Base-by-base conservation (phyloP, 768 basidiomycete genomes). In the Auricularia sp. region DNA sequence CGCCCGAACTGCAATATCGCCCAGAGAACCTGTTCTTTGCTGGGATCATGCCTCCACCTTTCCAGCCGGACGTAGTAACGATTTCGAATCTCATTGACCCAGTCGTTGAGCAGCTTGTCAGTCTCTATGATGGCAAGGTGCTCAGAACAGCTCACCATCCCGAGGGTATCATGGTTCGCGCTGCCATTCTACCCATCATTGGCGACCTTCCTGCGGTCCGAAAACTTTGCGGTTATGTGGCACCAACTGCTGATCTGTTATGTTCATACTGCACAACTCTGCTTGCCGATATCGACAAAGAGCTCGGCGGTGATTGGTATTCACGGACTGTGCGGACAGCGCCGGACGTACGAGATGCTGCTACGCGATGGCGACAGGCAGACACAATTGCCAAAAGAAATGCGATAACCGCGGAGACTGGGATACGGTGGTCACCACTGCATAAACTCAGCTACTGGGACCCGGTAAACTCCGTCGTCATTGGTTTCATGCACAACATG, bases 21-120 rank as follows among this genome's bases (percentile, higher is more conserved):
- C 59, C 67, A 0, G 75, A 79, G 66, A 80, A 81, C 64, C 73
- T 81, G 69, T 80, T 72, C 65, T 69, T 81, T 0, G 77, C 72
- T 1, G 78, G 74, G 0, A 67, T 81, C 63, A 76, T 80, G 33
- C 77, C 78, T 3, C 78, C 80, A 0, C 80, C 79, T 0, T 66
- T 71, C 0, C 72, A 77, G 58, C 78, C 80, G 1, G 69, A 68
- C 1, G 62, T 73, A 0, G 54, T 71, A 0, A 66, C 75, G 35
- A 68, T 79, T 6, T 79, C 81, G 44, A 76, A 79, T 53, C 68
- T 77, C 33, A 67, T 82, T 1, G 16, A 36, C 0, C 77, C 74
- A 1, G 71, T 81, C 14, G 71, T 81, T 3, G 71, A 77, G 43
- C 72, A 78, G n/a, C 69, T 81, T 0, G 58, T 75, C 1, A 35